Percentiles rank a stretch among this genome's conserved stretches.
These are phyloP conservation scores for Linum lewisii DNA, from an alignment of 345 rosid genomes.

Conservation along the genomic window DNA sequence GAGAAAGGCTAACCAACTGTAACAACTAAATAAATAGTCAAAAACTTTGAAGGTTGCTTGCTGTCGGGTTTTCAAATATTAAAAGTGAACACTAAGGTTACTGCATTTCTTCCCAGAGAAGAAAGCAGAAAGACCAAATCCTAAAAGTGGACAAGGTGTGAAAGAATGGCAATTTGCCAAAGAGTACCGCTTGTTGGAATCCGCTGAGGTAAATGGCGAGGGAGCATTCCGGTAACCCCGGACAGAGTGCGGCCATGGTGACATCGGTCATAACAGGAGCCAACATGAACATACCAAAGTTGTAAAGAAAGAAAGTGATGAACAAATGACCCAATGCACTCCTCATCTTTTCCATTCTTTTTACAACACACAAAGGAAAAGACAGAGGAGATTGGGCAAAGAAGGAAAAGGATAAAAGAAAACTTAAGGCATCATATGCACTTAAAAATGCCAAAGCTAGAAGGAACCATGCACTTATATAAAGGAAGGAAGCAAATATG, in stretches of 20 bases:
- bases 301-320: conserved; percentile 21
- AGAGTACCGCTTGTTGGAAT: conserved; percentile 32
- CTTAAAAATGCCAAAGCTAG: not conserved
- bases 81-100: too few relatives aligned
- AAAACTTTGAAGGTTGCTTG: not conserved
- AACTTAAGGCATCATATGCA: not conserved
- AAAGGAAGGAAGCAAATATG: too few relatives aligned
- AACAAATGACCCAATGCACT: conserved; percentile 20
- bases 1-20: not conserved
- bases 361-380: not conserved
- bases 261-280: conserved; percentile 32
- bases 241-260: conserved; percentile 37
- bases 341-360: conserved; percentile 19
- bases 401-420: too few relatives aligned
- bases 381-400: not conserved
- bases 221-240: conserved; percentile 30
- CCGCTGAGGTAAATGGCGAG: conserved; percentile 33
- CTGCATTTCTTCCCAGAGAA: not conserved
- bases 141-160: not conserved
- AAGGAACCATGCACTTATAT: not conserved
- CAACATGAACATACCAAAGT: conserved; percentile 25
- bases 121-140: not conserved
- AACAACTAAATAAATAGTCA: not conserved
- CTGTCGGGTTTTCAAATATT: not conserved
- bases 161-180: not conserved